Conservation (phyloP, 2,329 filamentous ascomycete genomes). For the Cryphonectria parasitica region DNA sequence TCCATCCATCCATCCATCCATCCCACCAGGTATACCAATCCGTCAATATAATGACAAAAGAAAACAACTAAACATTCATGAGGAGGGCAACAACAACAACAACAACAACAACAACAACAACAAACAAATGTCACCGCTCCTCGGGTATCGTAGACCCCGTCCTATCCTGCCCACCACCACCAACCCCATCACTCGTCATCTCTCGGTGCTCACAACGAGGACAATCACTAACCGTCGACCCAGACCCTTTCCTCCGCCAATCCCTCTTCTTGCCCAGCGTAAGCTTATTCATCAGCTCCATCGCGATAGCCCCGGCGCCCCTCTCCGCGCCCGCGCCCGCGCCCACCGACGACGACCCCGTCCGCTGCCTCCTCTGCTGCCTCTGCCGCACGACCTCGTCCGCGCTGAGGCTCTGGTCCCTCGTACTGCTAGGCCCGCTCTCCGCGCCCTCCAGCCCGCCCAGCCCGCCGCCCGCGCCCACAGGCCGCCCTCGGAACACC, state of each 20-base stretch:
- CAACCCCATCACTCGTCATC: constrained; percentile 13
- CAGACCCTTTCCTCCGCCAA: constrained; percentile 2
- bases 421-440: constrained; percentile 5
- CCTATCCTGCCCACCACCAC: not conserved
- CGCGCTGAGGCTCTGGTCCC: constrained; percentile 12
- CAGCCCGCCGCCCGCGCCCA: constrained; percentile 13
- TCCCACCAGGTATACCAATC: not conserved
- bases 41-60: not conserved
- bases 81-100: not conserved
- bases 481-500: not conserved
- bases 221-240: constrained; percentile 17
- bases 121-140: not conserved
- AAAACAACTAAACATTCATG: not conserved
- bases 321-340: not conserved
- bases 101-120: too few species aligned
- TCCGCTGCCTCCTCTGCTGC: not conserved
- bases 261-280: constrained; percentile 17
- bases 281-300: constrained; percentile 17
- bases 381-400: constrained; percentile 15
- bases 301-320: not conserved
- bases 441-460: constrained; percentile 11
- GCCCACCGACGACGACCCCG: not conserved
- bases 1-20: not conserved
- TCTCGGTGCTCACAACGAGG: constrained; percentile 23
- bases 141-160: constrained; percentile 1